Base-by-base conservation (phyloP, 148 eudicot species). In the Amaranthus palmeri region DNA sequence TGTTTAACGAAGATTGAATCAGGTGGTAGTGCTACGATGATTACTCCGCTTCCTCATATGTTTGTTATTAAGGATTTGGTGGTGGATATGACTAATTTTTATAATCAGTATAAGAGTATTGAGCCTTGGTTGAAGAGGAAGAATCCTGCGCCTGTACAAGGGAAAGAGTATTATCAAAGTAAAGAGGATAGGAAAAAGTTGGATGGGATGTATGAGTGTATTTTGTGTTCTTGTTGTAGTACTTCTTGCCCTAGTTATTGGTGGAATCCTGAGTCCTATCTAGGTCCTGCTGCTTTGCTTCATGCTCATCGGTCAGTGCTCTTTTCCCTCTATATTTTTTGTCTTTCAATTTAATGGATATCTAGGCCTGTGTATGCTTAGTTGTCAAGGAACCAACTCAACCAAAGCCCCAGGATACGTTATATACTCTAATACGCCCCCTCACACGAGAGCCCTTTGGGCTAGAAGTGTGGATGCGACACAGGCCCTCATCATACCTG, bases 121-220 rank as follows among this genome's bases (percentile, higher is more conserved):
- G 99, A 95, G 80, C 99, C 99, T 54, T 95, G 99, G 99, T 62
- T 95, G 86, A 95, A 95, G 92, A 75, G 97, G 83, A 95, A 95
- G 87, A 85, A 12, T 3, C 74, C 85, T 8, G 70, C 87, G 5
- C 69, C 79, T 18, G 70, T 3, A 14, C 15, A 55, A 0, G 99
- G 97, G 83, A 95, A 90, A 71, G 99, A 95, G 93, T 72, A 83
- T 59, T 59, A 60, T 40, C 99, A 95, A 81, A 91, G 81, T 49
- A 91, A 91, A 79, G 88, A 86, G 72, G 96, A 95, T 68, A 76
- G 99, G 84, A 92, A 90, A 71, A 95, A 95, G 80, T 85, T 92
- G 18, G 99, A 95, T 81, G 99, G 97, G 75, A 91, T 95, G 97
- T 95, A 95, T 66, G 99, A 95, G 84, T 95, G 97, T 73, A 95